phyloP scores from a whole-genome alignment of 257 asterid species.

The Craterostigma plantagineum region DNA sequence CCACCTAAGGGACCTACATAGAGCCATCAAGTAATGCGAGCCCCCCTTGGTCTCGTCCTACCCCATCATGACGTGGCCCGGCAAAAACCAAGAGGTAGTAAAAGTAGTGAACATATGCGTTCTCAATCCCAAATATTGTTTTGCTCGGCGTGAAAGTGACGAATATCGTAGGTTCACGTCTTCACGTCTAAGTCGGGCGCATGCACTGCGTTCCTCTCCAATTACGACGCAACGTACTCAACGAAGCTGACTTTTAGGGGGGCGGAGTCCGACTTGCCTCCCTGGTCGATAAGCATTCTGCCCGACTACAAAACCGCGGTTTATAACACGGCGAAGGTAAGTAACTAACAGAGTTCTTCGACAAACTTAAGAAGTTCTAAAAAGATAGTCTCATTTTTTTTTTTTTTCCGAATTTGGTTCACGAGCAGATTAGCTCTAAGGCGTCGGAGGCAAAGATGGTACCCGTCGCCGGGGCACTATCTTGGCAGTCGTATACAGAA shows the following conservation, averaged over 20 bases:
- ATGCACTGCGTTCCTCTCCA: slow-evolving; percentile 80
- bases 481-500: slow-evolving; percentile 68
- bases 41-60: slow-evolving; percentile 76
- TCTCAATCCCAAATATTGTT: neutral
- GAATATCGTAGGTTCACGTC: slow-evolving; percentile 56
- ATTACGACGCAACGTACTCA: slow-evolving; percentile 39
- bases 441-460: slow-evolving; percentile 39
- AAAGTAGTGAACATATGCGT: neutral
- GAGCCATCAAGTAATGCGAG: slow-evolving; percentile 75
- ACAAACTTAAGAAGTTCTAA: neutral
- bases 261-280: slow-evolving; percentile 52
- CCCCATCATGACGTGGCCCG: slow-evolving; percentile 64
- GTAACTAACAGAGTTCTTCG: slow-evolving; percentile 10
- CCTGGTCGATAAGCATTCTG: slow-evolving; percentile 93
- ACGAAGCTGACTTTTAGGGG: slow-evolving; percentile 44
- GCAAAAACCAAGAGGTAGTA: slow-evolving; percentile 71
- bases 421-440: slow-evolving; percentile 35
- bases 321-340: slow-evolving; percentile 86
- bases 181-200: slow-evolving; percentile 54
- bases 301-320: slow-evolving; percentile 78
- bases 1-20: slow-evolving; percentile 72
- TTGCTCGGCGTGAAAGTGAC: no score
- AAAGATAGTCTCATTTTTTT: neutral
- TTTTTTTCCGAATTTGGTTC: neutral
- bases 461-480: slow-evolving; percentile 24